Percentiles rank a stretch among this genome's conserved stretches.
phyloP scores from a whole-genome alignment of 2,329 filamentous ascomycete genomes.

The Scleromitrula shiraiana region DNA sequence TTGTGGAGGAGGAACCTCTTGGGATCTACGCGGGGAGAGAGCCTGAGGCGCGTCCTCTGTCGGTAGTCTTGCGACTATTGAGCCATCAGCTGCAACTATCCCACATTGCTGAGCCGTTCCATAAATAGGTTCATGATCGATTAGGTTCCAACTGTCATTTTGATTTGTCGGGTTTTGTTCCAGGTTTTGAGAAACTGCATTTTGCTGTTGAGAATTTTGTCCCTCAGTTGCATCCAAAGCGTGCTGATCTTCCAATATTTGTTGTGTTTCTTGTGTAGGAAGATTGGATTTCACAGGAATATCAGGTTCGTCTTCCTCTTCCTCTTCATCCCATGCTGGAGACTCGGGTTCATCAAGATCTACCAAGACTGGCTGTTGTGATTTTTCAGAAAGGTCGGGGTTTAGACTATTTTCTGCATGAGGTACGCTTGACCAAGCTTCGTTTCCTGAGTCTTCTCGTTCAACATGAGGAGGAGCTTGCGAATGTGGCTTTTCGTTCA shows the following conservation, averaged over 20 bases:
- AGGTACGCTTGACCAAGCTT: slow-evolving; percentile 20
- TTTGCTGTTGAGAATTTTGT: slow-evolving; percentile 1
- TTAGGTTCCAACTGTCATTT: slow-evolving; percentile 24
- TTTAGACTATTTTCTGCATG: neutral
- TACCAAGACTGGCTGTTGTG: slow-evolving; percentile 20
- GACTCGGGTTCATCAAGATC: slow-evolving; percentile 26
- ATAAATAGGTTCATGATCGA: slow-evolving; percentile 20
- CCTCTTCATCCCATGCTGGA: slow-evolving; percentile 26
- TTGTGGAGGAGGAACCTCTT: slow-evolving; percentile 21
- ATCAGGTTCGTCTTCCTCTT: neutral
- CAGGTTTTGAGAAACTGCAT: neutral
- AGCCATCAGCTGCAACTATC: slow-evolving; percentile 14
- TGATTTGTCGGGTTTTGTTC: slow-evolving; percentile 15
- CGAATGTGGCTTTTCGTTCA: slow-evolving; percentile 16
- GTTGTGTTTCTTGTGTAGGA: slow-evolving; percentile 13
- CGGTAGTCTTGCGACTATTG: slow-evolving; percentile 9
- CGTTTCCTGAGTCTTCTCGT: slow-evolving; percentile 23
- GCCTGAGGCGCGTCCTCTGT: slow-evolving; percentile 19
- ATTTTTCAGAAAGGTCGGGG: neutral
- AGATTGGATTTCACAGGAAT: slow-evolving; percentile 8
- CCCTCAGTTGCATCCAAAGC: slow-evolving; percentile 22
- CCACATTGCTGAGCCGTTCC: slow-evolving; percentile 22
- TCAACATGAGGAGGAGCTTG: slow-evolving; percentile 15
- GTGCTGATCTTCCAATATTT: slow-evolving; percentile 23
- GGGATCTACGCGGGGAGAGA: slow-evolving; percentile 22